Evolutionary conservation across 768 basidiomycete genomes (phyloP), one percentile per base, ranked within the genome.

Genomic region (Tylopilus felleus): DNA sequence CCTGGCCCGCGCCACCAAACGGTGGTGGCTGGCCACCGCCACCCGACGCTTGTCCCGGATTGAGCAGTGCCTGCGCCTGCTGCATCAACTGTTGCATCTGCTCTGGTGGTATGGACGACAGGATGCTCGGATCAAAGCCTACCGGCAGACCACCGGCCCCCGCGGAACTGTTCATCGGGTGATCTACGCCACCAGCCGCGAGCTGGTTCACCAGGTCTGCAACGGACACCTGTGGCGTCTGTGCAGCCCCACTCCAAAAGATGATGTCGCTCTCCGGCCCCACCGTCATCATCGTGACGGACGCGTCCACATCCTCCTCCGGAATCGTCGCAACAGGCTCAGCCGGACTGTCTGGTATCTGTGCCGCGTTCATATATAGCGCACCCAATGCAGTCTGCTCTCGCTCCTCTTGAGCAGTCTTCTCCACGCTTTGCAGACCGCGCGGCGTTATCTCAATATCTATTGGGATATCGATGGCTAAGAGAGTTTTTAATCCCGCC

Each of bases 311-410:
- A 60, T 90, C 85, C 59, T 88, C 89, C 60, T 88, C 88, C 44
- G 79, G 65, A 55, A 86, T 77, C 59, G 78, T 74, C 56, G 71
- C 68, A 19, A 80, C 67, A 25, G 86, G 84, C 71, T 92, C 91
- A 36, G 80, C 80, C 19, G 91, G 87, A 54, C 84, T 80, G 46
- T 91, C 88, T 41, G 91, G 91, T 61, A 92, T 86, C 58, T 87
- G 86, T 43, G 78, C 75, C 42, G 75, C 68, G 13, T 78, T 78
- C 76, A 87, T 84, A 68, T 93, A 93, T 31, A 88, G 67, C 40
- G 90, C 89, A 23, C 81, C 80, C 21, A 93, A 77, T 27, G 87
- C 86, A 16, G 82, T 85, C 68, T 85, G 81, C 66, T 93, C 91
- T 49, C 91, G 82, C 68, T 84, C 78, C 68, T 87, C 91, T 70